Conservation (phyloP, 257 asterid genomes). For the Penstemon davidsonii region DNA sequence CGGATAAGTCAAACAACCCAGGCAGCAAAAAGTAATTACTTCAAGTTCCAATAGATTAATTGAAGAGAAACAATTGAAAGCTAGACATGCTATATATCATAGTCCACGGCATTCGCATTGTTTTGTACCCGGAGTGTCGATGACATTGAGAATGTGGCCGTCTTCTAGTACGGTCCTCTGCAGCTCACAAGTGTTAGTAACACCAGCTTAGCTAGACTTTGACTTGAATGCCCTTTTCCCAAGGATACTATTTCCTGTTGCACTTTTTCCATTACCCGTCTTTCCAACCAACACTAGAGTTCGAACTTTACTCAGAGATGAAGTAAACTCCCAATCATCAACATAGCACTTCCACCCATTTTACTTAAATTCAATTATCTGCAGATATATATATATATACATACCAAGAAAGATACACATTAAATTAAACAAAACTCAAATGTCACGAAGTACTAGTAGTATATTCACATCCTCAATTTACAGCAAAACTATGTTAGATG, state of each 20-base stretch:
- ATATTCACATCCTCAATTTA: too few relatives aligned
- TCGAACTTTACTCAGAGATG: constrained; percentile 45
- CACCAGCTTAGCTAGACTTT: constrained; percentile 74
- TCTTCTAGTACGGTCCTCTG: constrained; percentile 53
- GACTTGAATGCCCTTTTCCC: constrained; percentile 65
- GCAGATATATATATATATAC: constrained; percentile 12
- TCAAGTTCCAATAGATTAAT: neutral
- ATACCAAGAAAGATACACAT: neutral
- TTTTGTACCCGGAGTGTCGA: constrained; percentile 75
- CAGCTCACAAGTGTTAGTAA: constrained; percentile 78
- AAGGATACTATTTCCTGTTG: constrained; percentile 85
- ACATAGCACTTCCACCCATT: constrained; percentile 77
- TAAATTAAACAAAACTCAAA: neutral
- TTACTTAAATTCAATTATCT: constrained; percentile 24
- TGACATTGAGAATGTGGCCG: constrained; percentile 64
- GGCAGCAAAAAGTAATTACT: constrained; percentile 7
- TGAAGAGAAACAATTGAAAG: too few relatives aligned
- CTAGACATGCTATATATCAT: too few relatives aligned
- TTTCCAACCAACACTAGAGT: constrained; percentile 84
- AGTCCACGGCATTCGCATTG: too few relatives aligned
- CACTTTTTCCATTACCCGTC: constrained; percentile 93
- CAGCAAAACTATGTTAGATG: neutral
- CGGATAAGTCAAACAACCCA: constrained; percentile 68
- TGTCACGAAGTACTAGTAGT: neutral
- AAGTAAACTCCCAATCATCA: constrained; percentile 84